Evolutionary conservation across 306 rosid species (phyloP), one percentile per base, ranked within the genome.

Genomic region (Hippophae gyantsensis): DNA sequence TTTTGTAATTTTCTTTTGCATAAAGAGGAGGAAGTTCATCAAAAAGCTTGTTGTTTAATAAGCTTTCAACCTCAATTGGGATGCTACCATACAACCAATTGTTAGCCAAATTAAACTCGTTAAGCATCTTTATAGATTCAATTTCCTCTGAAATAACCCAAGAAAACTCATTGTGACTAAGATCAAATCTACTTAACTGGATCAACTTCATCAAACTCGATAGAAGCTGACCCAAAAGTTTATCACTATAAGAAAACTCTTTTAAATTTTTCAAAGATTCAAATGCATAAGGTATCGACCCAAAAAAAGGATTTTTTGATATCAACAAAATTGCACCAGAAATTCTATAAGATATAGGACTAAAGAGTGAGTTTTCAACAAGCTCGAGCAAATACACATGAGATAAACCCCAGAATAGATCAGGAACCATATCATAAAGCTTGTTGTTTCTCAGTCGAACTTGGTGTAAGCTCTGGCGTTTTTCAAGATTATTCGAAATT

Each of bases 321-420:
- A 87, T 69, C 60, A 64, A 40, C 81, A 87, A 52, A 60, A n/a
- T 41, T 18, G 92, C 83, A 6, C 77, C 54, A 6, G 84, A 79
- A 56, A 87, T 77, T 48, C 56, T 49, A 52, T 62, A 67, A 38
- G 95, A 70, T 55, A 87, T 74, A 5, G 78, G 42, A 0, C 18
- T 18, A 18, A 0, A 18, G 0, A 18, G 18, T 18, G 18, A 18
- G 18, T 18, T 18, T 18, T 18, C 18, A 18, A 18, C 18, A 18
- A 18, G 18, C 18, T 18, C 18, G 0, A 18, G 18, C 0, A 18
- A 53, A 63, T 43, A 60, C 52, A 84, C 51, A n/a, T 63, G 80
- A n/a, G 85, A 89, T 51, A 87, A 57, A 57, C 89, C 89, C 95
- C 95, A 87, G 23, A 87, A 13, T 7, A 57, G 74, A 46, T 72